Percentiles rank a stretch among this genome's conserved stretches.
phyloP scores from a whole-genome alignment of 2,329 filamentous ascomycete genomes.

The Colletotrichum orchidophilum region DNA sequence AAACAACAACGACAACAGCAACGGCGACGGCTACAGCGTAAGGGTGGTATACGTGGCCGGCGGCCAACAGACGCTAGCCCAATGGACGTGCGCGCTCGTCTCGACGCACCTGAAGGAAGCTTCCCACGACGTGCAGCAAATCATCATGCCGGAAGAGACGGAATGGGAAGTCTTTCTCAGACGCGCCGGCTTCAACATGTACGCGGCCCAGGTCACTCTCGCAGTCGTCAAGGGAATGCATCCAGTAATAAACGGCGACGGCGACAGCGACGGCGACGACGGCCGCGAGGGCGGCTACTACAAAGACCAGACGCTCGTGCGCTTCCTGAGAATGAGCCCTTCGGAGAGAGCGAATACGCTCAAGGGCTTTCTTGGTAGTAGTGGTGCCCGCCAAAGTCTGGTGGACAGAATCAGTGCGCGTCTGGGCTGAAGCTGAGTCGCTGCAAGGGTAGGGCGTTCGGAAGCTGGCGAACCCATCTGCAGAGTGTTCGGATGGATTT shows the following conservation, averaged over 20 bases:
- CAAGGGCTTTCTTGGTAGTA: slow-evolving; percentile 39
- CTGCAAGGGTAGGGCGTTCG: background rate
- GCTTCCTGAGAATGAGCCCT: slow-evolving; percentile 43
- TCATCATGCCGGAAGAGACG: slow-evolving; percentile 51
- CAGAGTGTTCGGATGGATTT: slow-evolving; percentile 24
- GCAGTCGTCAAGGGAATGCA: slow-evolving; percentile 38
- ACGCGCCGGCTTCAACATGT: slow-evolving; percentile 47
- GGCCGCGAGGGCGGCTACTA: too few species aligned
- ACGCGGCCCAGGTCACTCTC: slow-evolving; percentile 47
- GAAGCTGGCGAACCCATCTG: slow-evolving; percentile 19
- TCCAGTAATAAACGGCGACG: background rate
- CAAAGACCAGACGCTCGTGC: slow-evolving; percentile 40
- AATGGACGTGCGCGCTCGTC: slow-evolving; percentile 65
- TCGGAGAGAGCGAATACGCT: slow-evolving; percentile 39
- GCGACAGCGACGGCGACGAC: background rate
- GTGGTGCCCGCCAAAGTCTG: background rate
- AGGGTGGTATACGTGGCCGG: slow-evolving; percentile 60
- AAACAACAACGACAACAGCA: too few species aligned
- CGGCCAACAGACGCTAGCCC: slow-evolving; percentile 57
- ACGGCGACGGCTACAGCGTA: slow-evolving; percentile 38
- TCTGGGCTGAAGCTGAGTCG: background rate
- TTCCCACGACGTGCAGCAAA: slow-evolving; percentile 40
- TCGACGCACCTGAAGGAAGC: slow-evolving; percentile 50
- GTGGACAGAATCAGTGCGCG: slow-evolving; percentile 19
- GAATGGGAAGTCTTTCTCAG: slow-evolving; percentile 50